Conservation (phyloP, 1,284 basidiomycete genomes). For the Pholiota adiposa region DNA sequence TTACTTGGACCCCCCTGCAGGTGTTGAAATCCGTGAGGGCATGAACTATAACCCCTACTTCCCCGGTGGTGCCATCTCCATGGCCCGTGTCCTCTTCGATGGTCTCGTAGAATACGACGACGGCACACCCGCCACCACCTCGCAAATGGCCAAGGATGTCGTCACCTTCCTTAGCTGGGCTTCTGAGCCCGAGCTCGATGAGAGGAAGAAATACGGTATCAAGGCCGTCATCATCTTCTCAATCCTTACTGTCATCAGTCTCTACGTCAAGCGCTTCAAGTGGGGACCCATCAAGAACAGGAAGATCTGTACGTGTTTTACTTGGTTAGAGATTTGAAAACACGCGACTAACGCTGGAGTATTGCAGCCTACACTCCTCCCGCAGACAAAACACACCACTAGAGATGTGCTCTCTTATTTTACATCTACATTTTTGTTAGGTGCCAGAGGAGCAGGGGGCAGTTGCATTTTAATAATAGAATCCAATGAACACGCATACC, state of each 20-base stretch:
- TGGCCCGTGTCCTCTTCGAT: conserved; percentile 97
- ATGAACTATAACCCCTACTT: conserved; percentile 99
- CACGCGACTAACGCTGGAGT: neutral
- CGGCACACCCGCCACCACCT: conserved; percentile 94
- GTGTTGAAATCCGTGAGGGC: conserved; percentile 94
- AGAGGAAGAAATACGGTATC: conserved; percentile 95
- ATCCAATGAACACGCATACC: conserved; percentile 18
- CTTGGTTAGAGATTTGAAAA: neutral
- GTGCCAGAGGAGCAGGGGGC: conserved; percentile 22
- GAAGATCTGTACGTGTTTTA: conserved; percentile 74
- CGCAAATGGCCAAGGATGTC: conserved; percentile 99
- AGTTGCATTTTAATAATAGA: conserved; percentile 24
- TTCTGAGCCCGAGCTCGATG: conserved; percentile 97
- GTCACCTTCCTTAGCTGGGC: conserved; percentile 95
- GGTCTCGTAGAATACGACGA: conserved; percentile 96
- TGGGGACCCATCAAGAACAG: conserved; percentile 92
- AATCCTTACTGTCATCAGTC: conserved; percentile 75
- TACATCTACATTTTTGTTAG: conserved; percentile 24
- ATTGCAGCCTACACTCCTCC: conserved; percentile 51
- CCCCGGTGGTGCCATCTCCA: conserved; percentile 97
- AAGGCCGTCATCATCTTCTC: conserved; percentile 94
- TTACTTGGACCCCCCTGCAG: conserved; percentile 96
- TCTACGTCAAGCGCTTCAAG: conserved; percentile 96
- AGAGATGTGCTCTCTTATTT: conserved; percentile 20
- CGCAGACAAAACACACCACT: conserved; percentile 42